Conservation (phyloP, 169 alveolate genomes). For the Cryptosporidium andersoni region DNA sequence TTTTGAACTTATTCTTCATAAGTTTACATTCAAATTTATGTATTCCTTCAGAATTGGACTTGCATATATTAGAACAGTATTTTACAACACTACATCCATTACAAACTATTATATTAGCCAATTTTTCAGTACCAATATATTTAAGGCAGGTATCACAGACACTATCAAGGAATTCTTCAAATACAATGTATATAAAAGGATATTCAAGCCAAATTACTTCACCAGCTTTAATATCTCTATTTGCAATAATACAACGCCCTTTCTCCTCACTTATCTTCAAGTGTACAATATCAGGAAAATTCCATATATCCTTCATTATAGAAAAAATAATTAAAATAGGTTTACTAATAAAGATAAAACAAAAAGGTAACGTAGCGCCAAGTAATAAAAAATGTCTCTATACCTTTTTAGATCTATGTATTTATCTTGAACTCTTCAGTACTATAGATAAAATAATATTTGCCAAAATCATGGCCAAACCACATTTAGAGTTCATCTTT, state of each 20-base stretch:
- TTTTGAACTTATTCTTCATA: background rate
- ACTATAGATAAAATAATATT: background rate
- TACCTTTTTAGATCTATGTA: background rate
- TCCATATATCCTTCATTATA: conserved; percentile 12
- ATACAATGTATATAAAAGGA: conserved; percentile 18
- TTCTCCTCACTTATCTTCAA: background rate
- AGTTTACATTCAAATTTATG: conserved; percentile 47
- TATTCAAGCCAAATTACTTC: conserved; percentile 21
- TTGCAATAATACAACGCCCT: conserved; percentile 46
- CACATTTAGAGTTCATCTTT: conserved; percentile 30
- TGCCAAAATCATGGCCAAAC: background rate
- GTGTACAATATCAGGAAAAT: conserved; percentile 13
- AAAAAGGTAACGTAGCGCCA: background rate
- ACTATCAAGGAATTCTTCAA: conserved; percentile 1
- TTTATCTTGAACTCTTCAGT: background rate
- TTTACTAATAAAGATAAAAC: background rate
- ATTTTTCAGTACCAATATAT: background rate
- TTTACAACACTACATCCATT: conserved; percentile 11
- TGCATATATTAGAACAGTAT: conserved; percentile 39
- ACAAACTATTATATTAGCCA: background rate
- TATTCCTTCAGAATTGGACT: background rate
- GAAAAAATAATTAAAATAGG: background rate
- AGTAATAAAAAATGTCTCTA: background rate
- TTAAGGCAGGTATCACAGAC: conserved; percentile 35
- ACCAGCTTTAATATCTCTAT: conserved; percentile 16